Percentiles rank a stretch among this genome's conserved stretches.
Evolutionary conservation across 192 early-diverging fungal genomes (phyloP).

Genomic region (Linnemannia hyalina): DNA sequence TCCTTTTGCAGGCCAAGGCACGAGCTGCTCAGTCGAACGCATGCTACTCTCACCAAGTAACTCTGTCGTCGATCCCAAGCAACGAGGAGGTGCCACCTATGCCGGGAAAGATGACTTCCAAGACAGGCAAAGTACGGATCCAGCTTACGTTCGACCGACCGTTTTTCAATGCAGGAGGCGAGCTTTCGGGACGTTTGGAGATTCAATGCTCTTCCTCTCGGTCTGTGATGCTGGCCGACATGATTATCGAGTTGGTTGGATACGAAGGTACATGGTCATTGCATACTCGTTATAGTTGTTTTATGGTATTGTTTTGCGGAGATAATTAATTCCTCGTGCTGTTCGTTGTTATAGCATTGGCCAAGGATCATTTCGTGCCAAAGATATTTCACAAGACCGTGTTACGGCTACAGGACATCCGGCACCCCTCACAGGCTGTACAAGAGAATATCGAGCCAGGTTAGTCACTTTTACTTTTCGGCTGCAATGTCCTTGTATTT

Average conservation of each 20-base stretch:
- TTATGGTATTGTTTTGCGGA: background rate
- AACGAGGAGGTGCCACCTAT: slow-evolving; percentile 42
- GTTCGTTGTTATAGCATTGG: slow-evolving; percentile 13
- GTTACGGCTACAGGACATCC: slow-evolving; percentile 37
- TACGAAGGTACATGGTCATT: slow-evolving; percentile 35
- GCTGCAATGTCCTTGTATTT: background rate
- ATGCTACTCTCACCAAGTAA: slow-evolving; percentile 40
- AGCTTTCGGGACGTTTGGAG: slow-evolving; percentile 47
- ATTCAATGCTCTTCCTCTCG: slow-evolving; percentile 48
- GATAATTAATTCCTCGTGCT: background rate
- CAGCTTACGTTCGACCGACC: slow-evolving; percentile 49
- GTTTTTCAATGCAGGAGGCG: slow-evolving; percentile 55
- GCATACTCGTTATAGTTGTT: background rate
- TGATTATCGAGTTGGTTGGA: slow-evolving; percentile 47
- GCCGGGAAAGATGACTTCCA: slow-evolving; percentile 46
- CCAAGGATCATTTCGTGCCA: slow-evolving; percentile 41
- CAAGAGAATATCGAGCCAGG: slow-evolving; percentile 49
- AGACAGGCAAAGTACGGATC: slow-evolving; percentile 46
- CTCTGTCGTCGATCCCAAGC: slow-evolving; percentile 32
- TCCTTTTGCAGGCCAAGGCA: background rate
- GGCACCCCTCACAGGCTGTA: slow-evolving; percentile 47
- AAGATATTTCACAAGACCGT: slow-evolving; percentile 50
- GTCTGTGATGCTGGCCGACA: slow-evolving; percentile 46
- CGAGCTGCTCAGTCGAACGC: slow-evolving; percentile 1
- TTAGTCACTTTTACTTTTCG: background rate